Base-by-base conservation (phyloP, 2,329 filamentous ascomycete species). In the Colletotrichum lindemuthianum region DNA sequence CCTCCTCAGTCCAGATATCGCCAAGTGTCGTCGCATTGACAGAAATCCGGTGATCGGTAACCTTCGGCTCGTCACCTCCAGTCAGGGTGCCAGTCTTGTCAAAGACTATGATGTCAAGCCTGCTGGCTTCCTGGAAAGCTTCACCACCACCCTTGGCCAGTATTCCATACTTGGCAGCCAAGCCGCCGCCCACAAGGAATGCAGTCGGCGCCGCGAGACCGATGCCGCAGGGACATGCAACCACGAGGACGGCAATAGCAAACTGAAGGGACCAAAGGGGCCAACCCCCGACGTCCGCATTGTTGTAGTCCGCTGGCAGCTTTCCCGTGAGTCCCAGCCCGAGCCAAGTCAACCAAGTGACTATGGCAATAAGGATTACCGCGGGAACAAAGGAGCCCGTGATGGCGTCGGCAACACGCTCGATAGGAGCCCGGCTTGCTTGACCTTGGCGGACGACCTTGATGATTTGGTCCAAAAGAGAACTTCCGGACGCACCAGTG, bases 81-180 rank as follows among this genome's bases (percentile, higher is more conserved):
- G 90, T 92, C 63, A 93, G 76, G 1, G 90, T 93, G 1, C 90
- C 90, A 0, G 90, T 93, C 79, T 92, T 92, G 79, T 92, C 90
- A 70, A 93, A 92, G 1, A 92, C 88, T 44, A 92, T 86, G 54
- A 86, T 87, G 71, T 90, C 86, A 12, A 92, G 79, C 2, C 82
- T 82, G 67, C 88, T 91, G 7, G 90, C 89, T 75, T 90, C 89
- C 73, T 92, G 89, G 70, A 92, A 92, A 1, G 90, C 90, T 70
- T 91, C 89, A 16, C 90, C 90, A 12, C 90, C 90, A 43, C 90
- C 90, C 74, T 90, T 90, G 63, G 90, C 90, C 1, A 92, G 79
- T 45, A 92, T 91, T 6, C 90, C 90, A 70, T 89, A 77, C 70
- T 88, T 86, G 8, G 90, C 90, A 8, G 90, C 90, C 9, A 92